Percentiles rank a stretch among this genome's conserved stretches.
These are phyloP conservation scores for Botrytis elliptica DNA, from an alignment of 2,329 filamentous ascomycete species.

Conservation along the genomic window DNA sequence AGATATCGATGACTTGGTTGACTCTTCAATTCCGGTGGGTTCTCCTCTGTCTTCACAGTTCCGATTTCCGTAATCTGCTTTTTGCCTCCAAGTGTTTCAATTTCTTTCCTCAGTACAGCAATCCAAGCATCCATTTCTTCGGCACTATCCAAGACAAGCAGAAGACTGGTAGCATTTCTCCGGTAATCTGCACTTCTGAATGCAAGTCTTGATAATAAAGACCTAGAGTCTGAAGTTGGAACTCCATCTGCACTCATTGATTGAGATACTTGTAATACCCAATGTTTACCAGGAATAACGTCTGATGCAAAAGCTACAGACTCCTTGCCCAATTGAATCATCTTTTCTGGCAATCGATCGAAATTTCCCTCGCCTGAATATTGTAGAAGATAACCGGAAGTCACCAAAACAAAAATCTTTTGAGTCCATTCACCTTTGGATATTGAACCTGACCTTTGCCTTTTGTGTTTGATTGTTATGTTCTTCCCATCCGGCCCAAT, in stretches of 20 bases:
- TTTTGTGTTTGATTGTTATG: constrained; percentile 44
- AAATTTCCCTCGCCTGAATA: constrained; percentile 69
- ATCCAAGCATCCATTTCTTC: constrained; percentile 79
- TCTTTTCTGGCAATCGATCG: constrained; percentile 71
- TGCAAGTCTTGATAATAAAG: constrained; percentile 63
- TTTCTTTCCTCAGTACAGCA: constrained; percentile 63
- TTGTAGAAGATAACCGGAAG: constrained; percentile 71
- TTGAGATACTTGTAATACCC: constrained; percentile 75
- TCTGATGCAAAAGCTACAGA: constrained; percentile 81
- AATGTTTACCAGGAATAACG: constrained; percentile 74
- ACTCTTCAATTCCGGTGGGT: constrained; percentile 31
- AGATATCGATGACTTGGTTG: constrained; percentile 36
- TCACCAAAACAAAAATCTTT: constrained; percentile 70
- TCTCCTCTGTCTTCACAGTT: constrained; percentile 47
- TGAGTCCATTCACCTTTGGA: constrained; percentile 61
- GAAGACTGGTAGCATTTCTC: constrained; percentile 59
- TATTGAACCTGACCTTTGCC: constrained; percentile 40
- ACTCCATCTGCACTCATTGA: constrained; percentile 58
- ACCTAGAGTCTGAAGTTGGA: constrained; percentile 52
- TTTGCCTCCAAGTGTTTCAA: constrained; percentile 67
- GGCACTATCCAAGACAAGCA: constrained; percentile 71
- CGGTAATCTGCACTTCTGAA: constrained; percentile 55
- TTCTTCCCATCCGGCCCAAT: constrained; percentile 34
- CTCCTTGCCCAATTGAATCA: constrained; percentile 68
- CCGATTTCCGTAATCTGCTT: constrained; percentile 61